Base-by-base conservation (phyloP, 2,329 filamentous ascomycete genomes). In the Talaromyces amestolkiae region DNA sequence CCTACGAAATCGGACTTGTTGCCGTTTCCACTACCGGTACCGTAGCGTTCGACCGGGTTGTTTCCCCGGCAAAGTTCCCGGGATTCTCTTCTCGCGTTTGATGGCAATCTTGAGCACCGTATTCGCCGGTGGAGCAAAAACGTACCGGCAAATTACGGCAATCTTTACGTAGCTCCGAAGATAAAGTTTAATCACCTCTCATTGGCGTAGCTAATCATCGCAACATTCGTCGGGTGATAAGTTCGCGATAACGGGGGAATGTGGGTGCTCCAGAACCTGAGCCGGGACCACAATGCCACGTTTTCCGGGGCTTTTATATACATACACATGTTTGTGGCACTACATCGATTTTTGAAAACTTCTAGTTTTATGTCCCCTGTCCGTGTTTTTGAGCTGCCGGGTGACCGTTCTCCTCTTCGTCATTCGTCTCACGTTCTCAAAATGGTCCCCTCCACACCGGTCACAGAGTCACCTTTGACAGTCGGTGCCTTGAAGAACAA, bases 401-500 rank as follows among this genome's bases (percentile, higher is more conserved):
- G 3, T 59, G 37, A 33, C 43, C 17, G 9, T 49, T 61, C 49
- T 17, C 17, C 2, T 19, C 13, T 24, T 37, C 8, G 27, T 17
- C 31, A 10, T 47, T 49, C 58, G 17, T 61, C 41, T 61, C 33
- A 11, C 15, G 1, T 15, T 17, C 13, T 49, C 41, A 47, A 15
- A 49, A 47, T 61, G 58, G 27, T 17, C 24, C n/a, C 17, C 24
- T 47, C 58, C 27, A 49, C 43, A 39, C 58, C 33, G 6, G 49
- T 37, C 49, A 15, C 58, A 49, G 58, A 61, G 58, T 61, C 58
- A 24, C 58, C 58, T 35, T 49, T 61, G 58, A 61, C 41, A 35
- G 58, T 61, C 43, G 43, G 58, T 49, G 58, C 58, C 27, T 61
- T 61, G n/a, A 61, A 61, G 19, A 49, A 49, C 19, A 49, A 49